Conservation (phyloP, 768 basidiomycete genomes). For the Termitomyces sp. region DNA sequence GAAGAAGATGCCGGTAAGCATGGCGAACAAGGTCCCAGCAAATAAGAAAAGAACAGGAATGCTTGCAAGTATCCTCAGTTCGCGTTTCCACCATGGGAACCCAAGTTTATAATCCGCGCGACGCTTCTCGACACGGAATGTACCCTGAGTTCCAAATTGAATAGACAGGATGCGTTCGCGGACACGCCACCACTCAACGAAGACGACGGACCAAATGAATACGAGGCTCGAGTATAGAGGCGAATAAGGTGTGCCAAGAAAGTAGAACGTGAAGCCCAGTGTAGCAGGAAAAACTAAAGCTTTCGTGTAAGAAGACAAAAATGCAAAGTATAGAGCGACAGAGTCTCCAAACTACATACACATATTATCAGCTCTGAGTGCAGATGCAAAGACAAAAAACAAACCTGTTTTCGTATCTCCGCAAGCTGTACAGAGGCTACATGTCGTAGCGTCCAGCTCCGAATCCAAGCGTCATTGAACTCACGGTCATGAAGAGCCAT, state of each 20-base stretch:
- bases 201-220: constrained; percentile 78
- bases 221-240: constrained; percentile 71
- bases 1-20: constrained; percentile 80
- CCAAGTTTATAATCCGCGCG: constrained; percentile 54
- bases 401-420: constrained; percentile 66
- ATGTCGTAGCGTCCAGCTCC: constrained; percentile 63
- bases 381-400: neutral
- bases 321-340: constrained; percentile 85
- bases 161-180: constrained; percentile 80
- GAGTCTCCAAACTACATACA: constrained; percentile 65
- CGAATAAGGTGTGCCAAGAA: constrained; percentile 69
- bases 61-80: constrained; percentile 61
- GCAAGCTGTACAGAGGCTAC: constrained; percentile 62
- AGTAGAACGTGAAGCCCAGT: constrained; percentile 66
- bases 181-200: constrained; percentile 92
- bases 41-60: constrained; percentile 73
- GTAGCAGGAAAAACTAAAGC: constrained; percentile 72
- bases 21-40: constrained; percentile 56
- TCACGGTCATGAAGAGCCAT: constrained; percentile 80
- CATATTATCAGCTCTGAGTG: neutral
- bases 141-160: constrained; percentile 75
- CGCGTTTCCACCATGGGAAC: constrained; percentile 70
- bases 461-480: constrained; percentile 79
- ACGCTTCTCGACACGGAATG: constrained; percentile 70
- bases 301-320: constrained; percentile 79